Base-by-base conservation (phyloP, 805 yeast species). In the Candida odintsovae region DNA sequence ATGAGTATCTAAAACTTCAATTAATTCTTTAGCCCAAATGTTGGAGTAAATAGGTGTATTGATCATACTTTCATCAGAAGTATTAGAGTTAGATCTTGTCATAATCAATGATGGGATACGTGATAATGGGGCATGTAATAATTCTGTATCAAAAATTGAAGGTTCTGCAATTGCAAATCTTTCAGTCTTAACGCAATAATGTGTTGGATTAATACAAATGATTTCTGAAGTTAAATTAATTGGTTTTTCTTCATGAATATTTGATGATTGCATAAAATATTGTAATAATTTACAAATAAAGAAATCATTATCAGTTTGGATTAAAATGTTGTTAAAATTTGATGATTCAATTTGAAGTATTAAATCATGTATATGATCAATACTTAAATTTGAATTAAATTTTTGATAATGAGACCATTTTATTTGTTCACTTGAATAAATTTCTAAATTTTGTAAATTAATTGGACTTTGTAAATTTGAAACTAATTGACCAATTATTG, bases 341-440 rank as follows among this genome's bases (percentile, higher is more conserved):
- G 48, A 35, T 3, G 54, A 42, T 40, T 58, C 62, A 12, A 58
- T 20, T 3, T 50, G 49, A n/a, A 58, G 35, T 8, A 58, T 48
- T 15, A 58, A 38, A 37, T 55, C 61, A 41, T 58, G 62, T 2
- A 55, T 41, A 28, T 54, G 42, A 40, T 58, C 62, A 6, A 56
- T 22, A 4, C 50, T 20, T 9, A 41, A 26, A 2, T 43, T 29
- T 1, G 40, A 16, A 9, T 28, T 18, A 16, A 48, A 28, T 13
- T 39, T 23, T 11, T 36, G 39, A 36, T 19, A 36, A n/a, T 36
- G n/a, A 11, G 23, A 16, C 22, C 23, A 36, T 36, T 19, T 8
- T 4, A 19, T 20, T 19, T 36, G 16, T 36, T 52, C 50, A n/a
- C 43, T 23, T 6, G 42, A 41, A 19, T 47, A 48, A 19, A 53